A percentile compares a stretch with the other conserved stretches of the same genome.
Evolutionary conservation across 768 basidiomycete genomes (phyloP).

Genomic region (Holtermannia corniformis): DNA sequence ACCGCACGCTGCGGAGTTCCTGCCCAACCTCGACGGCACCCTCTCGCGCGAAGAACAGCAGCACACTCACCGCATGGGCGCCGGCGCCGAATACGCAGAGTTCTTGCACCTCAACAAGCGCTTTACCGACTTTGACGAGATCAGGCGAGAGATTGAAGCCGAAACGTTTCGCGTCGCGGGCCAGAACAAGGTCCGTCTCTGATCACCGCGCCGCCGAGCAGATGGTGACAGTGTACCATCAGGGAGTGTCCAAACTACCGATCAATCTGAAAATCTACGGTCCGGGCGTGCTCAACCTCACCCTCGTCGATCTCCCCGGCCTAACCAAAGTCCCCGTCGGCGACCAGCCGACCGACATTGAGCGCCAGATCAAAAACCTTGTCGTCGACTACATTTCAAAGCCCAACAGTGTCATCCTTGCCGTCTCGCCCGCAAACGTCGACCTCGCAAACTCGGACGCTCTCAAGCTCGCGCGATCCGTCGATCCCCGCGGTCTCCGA

Average conservation of each 20-base stretch:
- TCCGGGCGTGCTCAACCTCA: constrained; percentile 88
- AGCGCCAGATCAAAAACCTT: constrained; percentile 85
- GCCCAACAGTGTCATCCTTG: constrained; percentile 93
- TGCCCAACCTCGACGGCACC: constrained; percentile 40
- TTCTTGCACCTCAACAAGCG: constrained; percentile 93
- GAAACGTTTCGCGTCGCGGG: constrained; percentile 96
- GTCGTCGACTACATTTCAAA: constrained; percentile 95
- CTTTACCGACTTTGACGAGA: constrained; percentile 91
- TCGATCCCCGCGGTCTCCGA: constrained; percentile 90
- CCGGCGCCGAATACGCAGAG: constrained; percentile 75
- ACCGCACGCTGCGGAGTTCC: background rate
- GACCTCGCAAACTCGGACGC: constrained; percentile 98
- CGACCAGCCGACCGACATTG: constrained; percentile 96
- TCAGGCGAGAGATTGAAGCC: constrained; percentile 92
- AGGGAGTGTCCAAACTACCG: constrained; percentile 85
- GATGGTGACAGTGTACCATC: no score
- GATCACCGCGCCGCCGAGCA: background rate
- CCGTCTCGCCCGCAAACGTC: constrained; percentile 94
- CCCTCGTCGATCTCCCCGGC: constrained; percentile 91
- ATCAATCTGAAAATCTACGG: constrained; percentile 94
- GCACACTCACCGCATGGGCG: constrained; percentile 18
- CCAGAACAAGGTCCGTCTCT: constrained; percentile 64
- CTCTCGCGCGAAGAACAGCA: constrained; percentile 12
- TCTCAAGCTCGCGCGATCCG: constrained; percentile 86
- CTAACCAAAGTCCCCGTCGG: constrained; percentile 66